These are phyloP conservation scores for Spinellus fusiger DNA, from an alignment of 192 early-diverging fungal genomes.

Conservation along the genomic window DNA sequence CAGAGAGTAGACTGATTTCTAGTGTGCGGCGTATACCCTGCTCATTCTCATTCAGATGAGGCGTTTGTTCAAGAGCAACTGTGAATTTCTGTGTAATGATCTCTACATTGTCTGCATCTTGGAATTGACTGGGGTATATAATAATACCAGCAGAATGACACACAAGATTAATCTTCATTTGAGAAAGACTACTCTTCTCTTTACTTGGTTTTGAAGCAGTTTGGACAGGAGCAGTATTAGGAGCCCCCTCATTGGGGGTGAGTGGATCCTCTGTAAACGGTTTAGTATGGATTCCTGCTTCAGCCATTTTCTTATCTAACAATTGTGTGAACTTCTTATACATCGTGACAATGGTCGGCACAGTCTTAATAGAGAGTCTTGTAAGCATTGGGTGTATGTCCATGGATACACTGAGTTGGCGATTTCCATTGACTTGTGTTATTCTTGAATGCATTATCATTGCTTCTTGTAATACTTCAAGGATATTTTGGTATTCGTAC, in stretches of 20 bases:
- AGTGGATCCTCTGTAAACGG: not conserved
- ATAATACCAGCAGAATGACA: constrained; percentile 16
- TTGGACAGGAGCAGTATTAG: not conserved
- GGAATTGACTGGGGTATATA: constrained; percentile 40
- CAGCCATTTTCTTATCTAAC: constrained; percentile 50
- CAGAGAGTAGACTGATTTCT: constrained; percentile 14
- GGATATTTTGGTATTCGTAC: constrained; percentile 74
- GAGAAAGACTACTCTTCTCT: constrained; percentile 12
- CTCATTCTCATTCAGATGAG: not conserved
- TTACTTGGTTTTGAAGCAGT: not conserved
- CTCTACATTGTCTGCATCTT: constrained; percentile 40
- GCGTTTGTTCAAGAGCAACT: constrained; percentile 9
- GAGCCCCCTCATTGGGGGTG: not conserved
- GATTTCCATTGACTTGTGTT: not conserved
- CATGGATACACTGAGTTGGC: not conserved
- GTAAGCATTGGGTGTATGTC: constrained; percentile 14
- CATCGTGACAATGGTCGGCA: constrained; percentile 54
- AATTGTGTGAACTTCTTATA: constrained; percentile 34
- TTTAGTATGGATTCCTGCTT: constrained; percentile 9
- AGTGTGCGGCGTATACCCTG: constrained; percentile 15
- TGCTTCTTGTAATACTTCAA: constrained; percentile 55
- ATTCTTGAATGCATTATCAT: constrained; percentile 20
- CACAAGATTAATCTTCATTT: not conserved
- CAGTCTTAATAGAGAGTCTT: constrained; percentile 39
- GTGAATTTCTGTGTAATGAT: constrained; percentile 17